A percentile compares a stretch with the other conserved stretches of the same genome.
These are phyloP conservation scores for Zygosaccharomyces bailii DNA, from an alignment of 805 yeast species.

Conservation along the genomic window DNA sequence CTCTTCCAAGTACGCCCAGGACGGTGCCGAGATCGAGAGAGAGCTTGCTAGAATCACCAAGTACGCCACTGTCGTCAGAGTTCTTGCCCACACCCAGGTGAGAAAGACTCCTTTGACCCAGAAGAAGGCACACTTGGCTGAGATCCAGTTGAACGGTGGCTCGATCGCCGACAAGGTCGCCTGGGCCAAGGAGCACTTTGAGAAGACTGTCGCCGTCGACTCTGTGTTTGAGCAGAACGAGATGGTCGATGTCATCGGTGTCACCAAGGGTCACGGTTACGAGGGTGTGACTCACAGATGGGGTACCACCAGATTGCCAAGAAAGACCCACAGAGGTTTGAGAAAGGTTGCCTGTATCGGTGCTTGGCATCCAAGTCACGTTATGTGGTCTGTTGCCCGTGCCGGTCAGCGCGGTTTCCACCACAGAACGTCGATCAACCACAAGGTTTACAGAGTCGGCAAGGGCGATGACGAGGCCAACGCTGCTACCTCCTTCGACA, in stretches of 20 bases:
- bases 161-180: conserved; percentile 94
- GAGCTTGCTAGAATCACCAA: conserved; percentile 98
- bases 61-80: conserved; percentile 98
- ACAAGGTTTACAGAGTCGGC: conserved; percentile 99
- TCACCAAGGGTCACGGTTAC: conserved; percentile 99
- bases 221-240: conserved; percentile 98
- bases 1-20: conserved; percentile 96
- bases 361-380: conserved; percentile 99
- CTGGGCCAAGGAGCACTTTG: conserved; percentile 99
- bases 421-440: conserved; percentile 99
- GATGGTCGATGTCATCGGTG: conserved; percentile 97
- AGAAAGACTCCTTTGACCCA: conserved; percentile 98
- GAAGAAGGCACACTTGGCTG: conserved; percentile 99
- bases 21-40: conserved; percentile 82
- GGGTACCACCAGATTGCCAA: conserved; percentile 99
- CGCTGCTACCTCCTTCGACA: conserved; percentile 97
- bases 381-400: conserved; percentile 99
- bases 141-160: conserved; percentile 99
- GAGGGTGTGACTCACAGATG: conserved; percentile 99
- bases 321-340: conserved; percentile 99
- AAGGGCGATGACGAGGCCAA: conserved; percentile 89
- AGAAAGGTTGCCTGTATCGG: conserved; percentile 99
- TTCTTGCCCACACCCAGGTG: conserved; percentile 98
- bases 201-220: conserved; percentile 95
- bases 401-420: conserved; percentile 99